These are phyloP conservation scores for Solanum appendiculatum DNA, from an alignment of 257 asterid genomes.

Conservation along the genomic window DNA sequence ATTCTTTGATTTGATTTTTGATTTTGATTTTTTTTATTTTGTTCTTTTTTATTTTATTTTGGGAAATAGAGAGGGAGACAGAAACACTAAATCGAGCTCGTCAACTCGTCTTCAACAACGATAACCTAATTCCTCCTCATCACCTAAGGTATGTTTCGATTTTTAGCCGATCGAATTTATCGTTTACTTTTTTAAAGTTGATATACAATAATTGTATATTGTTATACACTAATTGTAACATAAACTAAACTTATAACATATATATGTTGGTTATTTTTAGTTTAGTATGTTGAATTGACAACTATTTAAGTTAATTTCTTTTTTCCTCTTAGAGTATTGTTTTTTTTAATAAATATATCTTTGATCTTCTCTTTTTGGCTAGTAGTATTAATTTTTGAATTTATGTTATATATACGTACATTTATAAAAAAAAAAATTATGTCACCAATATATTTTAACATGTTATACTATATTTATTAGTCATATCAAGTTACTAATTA, in stretches of 20 bases:
- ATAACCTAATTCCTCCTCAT: constrained; percentile 42
- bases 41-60: neutral
- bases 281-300: neutral
- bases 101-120: constrained; percentile 74
- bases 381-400: neutral
- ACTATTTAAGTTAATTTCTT: neutral
- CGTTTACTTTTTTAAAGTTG: neutral
- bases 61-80: constrained; percentile 73
- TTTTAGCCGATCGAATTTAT: neutral
- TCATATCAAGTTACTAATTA: neutral
- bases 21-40: neutral
- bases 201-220: neutral
- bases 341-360: no score
- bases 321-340: no score
- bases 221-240: neutral
- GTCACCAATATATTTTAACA: neutral
- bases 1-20: constrained; percentile 9
- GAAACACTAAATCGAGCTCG: constrained; percentile 94
- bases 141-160: constrained; percentile 37
- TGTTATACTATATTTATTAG: neutral
- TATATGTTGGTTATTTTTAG: neutral
- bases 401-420: neutral
- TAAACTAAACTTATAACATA: neutral
- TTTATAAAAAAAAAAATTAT: neutral
- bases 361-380: neutral